phyloP scores from a whole-genome alignment of 2,329 filamentous ascomycete genomes.

The Penicillium sp. region DNA sequence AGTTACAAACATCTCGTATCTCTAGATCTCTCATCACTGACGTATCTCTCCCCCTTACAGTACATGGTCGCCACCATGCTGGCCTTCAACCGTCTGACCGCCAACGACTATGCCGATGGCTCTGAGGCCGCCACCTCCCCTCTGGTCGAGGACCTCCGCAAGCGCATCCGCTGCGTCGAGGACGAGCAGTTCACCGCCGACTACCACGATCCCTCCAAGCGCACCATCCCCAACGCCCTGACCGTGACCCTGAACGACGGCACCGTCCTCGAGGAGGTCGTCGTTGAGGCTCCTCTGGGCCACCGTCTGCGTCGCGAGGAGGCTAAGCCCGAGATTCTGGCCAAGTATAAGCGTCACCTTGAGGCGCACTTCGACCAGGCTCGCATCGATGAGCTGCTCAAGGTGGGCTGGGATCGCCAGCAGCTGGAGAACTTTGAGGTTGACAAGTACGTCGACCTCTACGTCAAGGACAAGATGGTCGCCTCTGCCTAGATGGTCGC shows the following conservation, averaged over 20 bases:
- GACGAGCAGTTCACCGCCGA: constrained; percentile 90
- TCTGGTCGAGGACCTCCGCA: constrained; percentile 82
- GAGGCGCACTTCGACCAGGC: constrained; percentile 71
- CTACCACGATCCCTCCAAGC: constrained; percentile 89
- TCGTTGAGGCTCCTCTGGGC: constrained; percentile 88
- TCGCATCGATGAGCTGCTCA: constrained; percentile 74
- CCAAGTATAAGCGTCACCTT: constrained; percentile 92
- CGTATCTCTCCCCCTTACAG: constrained; percentile 19
- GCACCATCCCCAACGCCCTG: constrained; percentile 94
- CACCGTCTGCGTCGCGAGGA: constrained; percentile 88
- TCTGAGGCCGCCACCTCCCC: constrained; percentile 84
- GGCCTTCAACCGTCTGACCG: constrained; percentile 85
- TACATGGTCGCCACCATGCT: constrained; percentile 99
- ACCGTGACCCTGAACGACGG: constrained; percentile 94
- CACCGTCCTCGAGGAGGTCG: constrained; percentile 81
- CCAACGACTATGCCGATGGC: constrained; percentile 88
- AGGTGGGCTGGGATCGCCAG: constrained; percentile 68
- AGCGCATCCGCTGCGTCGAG: constrained; percentile 94
- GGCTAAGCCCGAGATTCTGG: constrained; percentile 93
- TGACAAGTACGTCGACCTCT: constrained; percentile 91
- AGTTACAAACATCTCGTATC: constrained; percentile 4
- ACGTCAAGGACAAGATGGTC: constrained; percentile 51
- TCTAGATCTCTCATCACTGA: neutral
- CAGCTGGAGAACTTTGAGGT: constrained; percentile 74
- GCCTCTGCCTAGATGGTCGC: constrained; percentile 11